A percentile compares a stretch with the other conserved stretches of the same genome.
phyloP scores from a whole-genome alignment of 306 rosid genomes.

The Sicyos edulis region DNA sequence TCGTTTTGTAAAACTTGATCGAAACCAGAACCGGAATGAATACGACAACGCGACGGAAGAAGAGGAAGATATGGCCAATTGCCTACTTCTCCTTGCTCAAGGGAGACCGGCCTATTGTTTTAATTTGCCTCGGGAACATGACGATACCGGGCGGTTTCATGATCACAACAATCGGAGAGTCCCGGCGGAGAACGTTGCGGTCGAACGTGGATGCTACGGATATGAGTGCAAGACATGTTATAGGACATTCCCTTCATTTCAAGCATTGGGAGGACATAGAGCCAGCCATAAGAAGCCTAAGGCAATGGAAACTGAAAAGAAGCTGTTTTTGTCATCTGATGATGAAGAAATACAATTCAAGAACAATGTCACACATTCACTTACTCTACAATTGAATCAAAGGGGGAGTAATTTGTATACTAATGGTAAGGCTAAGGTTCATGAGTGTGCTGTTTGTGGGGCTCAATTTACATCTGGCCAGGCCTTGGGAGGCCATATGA shows the following conservation, averaged over 20 bases:
- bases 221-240: constrained; percentile 87
- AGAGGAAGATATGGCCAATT: constrained; percentile 89
- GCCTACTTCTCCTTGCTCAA: constrained; percentile 74
- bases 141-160: neutral
- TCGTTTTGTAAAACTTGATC: constrained; percentile 28
- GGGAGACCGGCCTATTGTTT: constrained; percentile 39
- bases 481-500: constrained; percentile 93
- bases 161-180: neutral
- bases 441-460: constrained; percentile 82
- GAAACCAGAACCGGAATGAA: neutral
- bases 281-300: constrained; percentile 89
- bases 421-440: constrained; percentile 39
- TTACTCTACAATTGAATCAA: constrained; percentile 49
- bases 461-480: constrained; percentile 90
- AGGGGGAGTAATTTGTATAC: constrained; percentile 27
- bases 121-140: neutral
- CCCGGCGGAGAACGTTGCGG: neutral
- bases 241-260: constrained; percentile 77
- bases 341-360: constrained; percentile 24
- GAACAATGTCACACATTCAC: constrained; percentile 20
- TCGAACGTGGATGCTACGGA: constrained; percentile 3
- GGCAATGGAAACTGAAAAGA: constrained; percentile 22
- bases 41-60: constrained; percentile 36
- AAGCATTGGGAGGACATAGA: constrained; percentile 85
- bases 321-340: constrained; percentile 20